A percentile compares a stretch with the other conserved stretches of the same genome.
These are phyloP conservation scores for Sporothrix sp. DNA, from an alignment of 2,329 filamentous ascomycete species.

Conservation along the genomic window DNA sequence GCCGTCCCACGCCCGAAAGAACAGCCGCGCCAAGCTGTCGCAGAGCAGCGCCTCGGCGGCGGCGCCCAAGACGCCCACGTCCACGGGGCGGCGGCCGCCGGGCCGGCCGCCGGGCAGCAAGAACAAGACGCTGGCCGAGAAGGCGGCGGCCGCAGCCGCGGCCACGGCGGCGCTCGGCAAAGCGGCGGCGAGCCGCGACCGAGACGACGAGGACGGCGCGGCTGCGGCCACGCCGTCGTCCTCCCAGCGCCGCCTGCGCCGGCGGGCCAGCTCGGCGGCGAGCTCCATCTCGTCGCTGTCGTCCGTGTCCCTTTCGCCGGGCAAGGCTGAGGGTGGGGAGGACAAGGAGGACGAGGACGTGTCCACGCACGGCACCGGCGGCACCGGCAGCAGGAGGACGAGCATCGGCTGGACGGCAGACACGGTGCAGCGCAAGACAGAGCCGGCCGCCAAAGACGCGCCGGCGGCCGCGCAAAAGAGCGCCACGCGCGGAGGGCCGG, in stretches of 20 bases:
- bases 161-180: background rate
- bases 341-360: slow-evolving; percentile 2
- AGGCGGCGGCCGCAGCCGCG: too few relatives aligned
- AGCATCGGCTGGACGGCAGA: slow-evolving; percentile 2
- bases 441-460: background rate
- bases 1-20: too few relatives aligned
- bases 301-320: too few relatives aligned
- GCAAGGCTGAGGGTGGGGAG: too few relatives aligned
- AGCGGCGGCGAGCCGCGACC: background rate
- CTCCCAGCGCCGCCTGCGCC: too few relatives aligned
- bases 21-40: too few relatives aligned
- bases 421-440: background rate
- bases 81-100: background rate
- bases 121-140: slow-evolving; percentile 2
- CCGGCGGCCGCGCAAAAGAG: background rate
- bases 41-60: too few relatives aligned
- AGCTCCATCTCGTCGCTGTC: too few relatives aligned
- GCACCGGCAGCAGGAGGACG: background rate
- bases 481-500: background rate
- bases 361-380: background rate
- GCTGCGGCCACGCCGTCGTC: background rate
- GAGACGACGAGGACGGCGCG: background rate
- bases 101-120: slow-evolving; percentile 9
- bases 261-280: too few relatives aligned
- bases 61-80: slow-evolving; percentile 11